phyloP scores from a whole-genome alignment of 2,329 filamentous ascomycete species.

The Karstenula rhodostoma region DNA sequence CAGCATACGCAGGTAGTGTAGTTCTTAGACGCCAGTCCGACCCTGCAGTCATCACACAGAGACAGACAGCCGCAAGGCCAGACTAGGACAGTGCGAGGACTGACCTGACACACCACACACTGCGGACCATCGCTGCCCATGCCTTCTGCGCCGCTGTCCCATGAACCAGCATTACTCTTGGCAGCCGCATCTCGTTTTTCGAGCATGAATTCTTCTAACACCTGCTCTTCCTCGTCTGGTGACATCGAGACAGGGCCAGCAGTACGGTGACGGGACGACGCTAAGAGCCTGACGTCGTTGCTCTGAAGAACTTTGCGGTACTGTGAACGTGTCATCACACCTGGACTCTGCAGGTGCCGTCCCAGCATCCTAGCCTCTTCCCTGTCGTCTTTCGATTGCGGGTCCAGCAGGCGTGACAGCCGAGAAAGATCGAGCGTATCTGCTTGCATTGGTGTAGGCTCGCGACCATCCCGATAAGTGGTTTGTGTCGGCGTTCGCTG shows the following conservation, averaged over 20 bases:
- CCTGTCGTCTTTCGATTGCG: constrained; percentile 76
- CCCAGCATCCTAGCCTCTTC: constrained; percentile 84
- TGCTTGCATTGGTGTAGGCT: constrained; percentile 62
- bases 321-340: constrained; percentile 81
- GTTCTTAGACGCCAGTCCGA: constrained; percentile 95
- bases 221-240: constrained; percentile 63
- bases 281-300: constrained; percentile 74
- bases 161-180: constrained; percentile 54
- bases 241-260: constrained; percentile 30
- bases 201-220: constrained; percentile 68
- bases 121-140: constrained; percentile 79
- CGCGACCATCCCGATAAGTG: constrained; percentile 59
- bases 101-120: constrained; percentile 91
- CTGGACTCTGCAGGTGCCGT: constrained; percentile 75
- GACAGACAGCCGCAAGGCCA: constrained; percentile 97
- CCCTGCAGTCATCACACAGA: constrained; percentile 92
- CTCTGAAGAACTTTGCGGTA: constrained; percentile 74
- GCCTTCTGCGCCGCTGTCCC: constrained; percentile 76
- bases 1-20: constrained; percentile 97
- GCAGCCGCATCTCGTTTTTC: constrained; percentile 56
- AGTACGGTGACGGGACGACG: constrained; percentile 47
- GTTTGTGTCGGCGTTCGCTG: constrained; percentile 77
- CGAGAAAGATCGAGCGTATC: constrained; percentile 67
- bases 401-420: constrained; percentile 83
- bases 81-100: constrained; percentile 86